Percentiles rank a stretch among this genome's conserved stretches.
Evolutionary conservation across 805 yeast genomes (phyloP).

Genomic region (Metschnikowia drakensbergensis): DNA sequence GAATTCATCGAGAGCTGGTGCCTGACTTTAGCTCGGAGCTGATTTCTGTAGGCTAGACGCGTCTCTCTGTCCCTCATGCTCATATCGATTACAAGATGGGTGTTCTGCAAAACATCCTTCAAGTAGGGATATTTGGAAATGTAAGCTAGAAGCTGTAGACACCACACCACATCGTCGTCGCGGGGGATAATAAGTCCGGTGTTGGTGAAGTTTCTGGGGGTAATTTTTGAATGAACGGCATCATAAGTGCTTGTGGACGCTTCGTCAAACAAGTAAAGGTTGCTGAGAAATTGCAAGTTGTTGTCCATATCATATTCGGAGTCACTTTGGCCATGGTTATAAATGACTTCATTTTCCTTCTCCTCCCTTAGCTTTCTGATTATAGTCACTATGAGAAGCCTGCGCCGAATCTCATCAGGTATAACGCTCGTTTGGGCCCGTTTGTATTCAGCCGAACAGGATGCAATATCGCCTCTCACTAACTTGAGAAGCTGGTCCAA

Average conservation of each 20-base stretch:
- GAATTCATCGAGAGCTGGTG: constrained; percentile 27
- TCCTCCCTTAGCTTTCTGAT: constrained; percentile 36
- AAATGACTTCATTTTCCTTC: constrained; percentile 33
- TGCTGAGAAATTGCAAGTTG: constrained; percentile 38
- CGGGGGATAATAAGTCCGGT: constrained; percentile 81
- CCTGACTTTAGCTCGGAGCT: constrained; percentile 30
- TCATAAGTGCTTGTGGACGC: constrained; percentile 22
- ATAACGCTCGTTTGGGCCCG: constrained; percentile 15
- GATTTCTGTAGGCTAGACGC: constrained; percentile 34
- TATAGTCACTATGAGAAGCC: constrained; percentile 33
- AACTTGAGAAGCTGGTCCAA: constrained; percentile 38
- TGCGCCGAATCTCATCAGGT: constrained; percentile 32
- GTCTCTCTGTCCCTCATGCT: constrained; percentile 41
- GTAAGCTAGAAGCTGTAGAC: constrained; percentile 85
- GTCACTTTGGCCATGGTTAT: constrained; percentile 15
- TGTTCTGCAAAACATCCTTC: constrained; percentile 67
- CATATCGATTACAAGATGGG: constrained; percentile 70
- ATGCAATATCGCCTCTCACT: constrained; percentile 22
- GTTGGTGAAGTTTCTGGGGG: constrained; percentile 39
- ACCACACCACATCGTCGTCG: constrained; percentile 93
- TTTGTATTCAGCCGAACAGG: constrained; percentile 4
- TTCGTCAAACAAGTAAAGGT: constrained; percentile 37
- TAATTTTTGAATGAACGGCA: constrained; percentile 28
- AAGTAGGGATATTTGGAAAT: constrained; percentile 85
- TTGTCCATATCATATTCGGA: constrained; percentile 42